A percentile compares a stretch with the other conserved stretches of the same genome.
Evolutionary conservation across 345 rosid species (phyloP).

Genomic region (Linum tenue): DNA sequence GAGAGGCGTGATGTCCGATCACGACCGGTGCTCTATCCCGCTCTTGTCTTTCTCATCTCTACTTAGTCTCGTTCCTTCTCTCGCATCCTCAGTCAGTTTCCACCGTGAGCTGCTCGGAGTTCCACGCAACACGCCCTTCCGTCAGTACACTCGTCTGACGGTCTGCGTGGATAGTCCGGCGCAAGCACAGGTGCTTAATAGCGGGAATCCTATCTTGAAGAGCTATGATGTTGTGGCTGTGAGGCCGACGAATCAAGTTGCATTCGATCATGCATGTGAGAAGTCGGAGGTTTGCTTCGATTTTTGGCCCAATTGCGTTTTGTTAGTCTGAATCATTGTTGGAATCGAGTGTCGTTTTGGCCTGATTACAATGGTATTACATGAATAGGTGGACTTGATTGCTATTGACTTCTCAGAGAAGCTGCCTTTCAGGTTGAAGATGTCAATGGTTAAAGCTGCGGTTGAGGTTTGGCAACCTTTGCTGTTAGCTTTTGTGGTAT

Average conservation of each 20-base stretch:
- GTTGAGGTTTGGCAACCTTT: constrained; percentile 37
- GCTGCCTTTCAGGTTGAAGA: constrained; percentile 5
- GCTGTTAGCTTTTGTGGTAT: not conserved
- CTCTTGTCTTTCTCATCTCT: constrained; percentile 58
- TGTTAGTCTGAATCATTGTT: not conserved
- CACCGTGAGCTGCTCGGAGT: constrained; percentile 69
- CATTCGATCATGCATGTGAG: constrained; percentile 60
- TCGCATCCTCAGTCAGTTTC: constrained; percentile 54
- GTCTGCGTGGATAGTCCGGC: constrained; percentile 44
- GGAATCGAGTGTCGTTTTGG: not conserved
- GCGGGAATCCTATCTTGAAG: constrained; percentile 60
- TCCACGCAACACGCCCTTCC: constrained; percentile 56
- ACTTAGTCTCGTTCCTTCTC: constrained; percentile 43
- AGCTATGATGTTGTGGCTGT: constrained; percentile 73
- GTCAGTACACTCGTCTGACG: constrained; percentile 84
- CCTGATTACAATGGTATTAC: not conserved
- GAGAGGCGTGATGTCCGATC: constrained; percentile 50
- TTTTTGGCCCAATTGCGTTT: not conserved
- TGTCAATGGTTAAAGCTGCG: constrained; percentile 45
- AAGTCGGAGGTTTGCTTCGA: constrained; percentile 45
- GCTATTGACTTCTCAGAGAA: constrained; percentile 1
- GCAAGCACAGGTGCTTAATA: constrained; percentile 52
- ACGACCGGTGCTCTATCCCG: constrained; percentile 48
- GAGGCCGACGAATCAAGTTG: constrained; percentile 58
- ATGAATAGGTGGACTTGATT: constrained; percentile 53